A percentile compares a stretch with the other conserved stretches of the same genome.
Evolutionary conservation across 106 monocot genomes (phyloP).

Genomic region (Dendrobium huoshanense): DNA sequence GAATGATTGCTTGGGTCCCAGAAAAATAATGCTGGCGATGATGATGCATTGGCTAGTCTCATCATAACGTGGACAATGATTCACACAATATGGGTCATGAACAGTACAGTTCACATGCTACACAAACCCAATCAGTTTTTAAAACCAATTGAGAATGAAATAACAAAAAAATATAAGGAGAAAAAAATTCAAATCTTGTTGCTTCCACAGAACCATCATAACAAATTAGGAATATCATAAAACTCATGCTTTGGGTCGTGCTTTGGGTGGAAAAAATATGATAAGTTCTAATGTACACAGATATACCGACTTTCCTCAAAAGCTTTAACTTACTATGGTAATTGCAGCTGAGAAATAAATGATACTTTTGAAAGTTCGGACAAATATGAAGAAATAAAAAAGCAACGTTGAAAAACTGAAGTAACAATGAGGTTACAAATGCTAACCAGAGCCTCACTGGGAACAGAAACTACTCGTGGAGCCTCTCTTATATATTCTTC

Average conservation of each 20-base stretch:
- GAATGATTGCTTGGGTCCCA: too few relatives aligned
- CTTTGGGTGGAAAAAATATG: background rate
- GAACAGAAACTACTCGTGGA: constrained; percentile 53
- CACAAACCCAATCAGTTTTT: background rate
- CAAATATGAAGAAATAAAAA: background rate
- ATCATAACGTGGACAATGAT: too few relatives aligned
- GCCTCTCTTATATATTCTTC: constrained; percentile 79
- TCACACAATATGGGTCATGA: too few relatives aligned
- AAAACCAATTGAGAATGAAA: too few relatives aligned
- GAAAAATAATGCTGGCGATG: too few relatives aligned
- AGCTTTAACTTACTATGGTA: background rate
- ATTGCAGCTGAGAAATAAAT: background rate
- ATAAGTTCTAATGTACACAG: background rate
- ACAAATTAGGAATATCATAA: background rate
- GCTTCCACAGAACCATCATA: background rate
- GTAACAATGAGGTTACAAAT: background rate
- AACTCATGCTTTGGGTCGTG: background rate
- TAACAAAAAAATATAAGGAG: background rate
- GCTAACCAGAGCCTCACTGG: constrained; percentile 55
- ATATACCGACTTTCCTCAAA: background rate
- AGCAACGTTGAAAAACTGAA: background rate
- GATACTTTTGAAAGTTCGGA: background rate
- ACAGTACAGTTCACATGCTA: background rate
- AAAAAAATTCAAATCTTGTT: background rate
- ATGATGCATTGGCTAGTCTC: too few relatives aligned